A percentile compares a stretch with the other conserved stretches of the same genome.
Evolutionary conservation across 2,329 filamentous ascomycete genomes (phyloP).

Genomic region (Exophiala bonariae): DNA sequence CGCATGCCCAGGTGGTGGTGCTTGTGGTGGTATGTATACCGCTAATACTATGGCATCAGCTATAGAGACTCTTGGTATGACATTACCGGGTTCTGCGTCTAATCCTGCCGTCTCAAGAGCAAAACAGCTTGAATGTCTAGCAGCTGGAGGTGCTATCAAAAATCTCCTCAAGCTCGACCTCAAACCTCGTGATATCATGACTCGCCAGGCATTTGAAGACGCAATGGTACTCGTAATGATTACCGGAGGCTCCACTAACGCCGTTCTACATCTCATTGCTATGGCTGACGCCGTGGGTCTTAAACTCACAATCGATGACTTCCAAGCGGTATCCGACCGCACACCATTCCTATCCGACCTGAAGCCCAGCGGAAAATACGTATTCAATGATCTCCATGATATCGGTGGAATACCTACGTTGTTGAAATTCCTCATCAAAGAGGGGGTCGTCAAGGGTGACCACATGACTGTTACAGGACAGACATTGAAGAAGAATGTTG

Average conservation of each 20-base stretch:
- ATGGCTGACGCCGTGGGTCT: conserved; percentile 80
- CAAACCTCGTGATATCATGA: conserved; percentile 74
- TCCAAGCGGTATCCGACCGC: conserved; percentile 77
- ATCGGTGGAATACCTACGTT: conserved; percentile 60
- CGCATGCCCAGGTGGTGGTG: conserved; percentile 80
- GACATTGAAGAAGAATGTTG: conserved; percentile 59
- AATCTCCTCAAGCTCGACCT: conserved; percentile 75
- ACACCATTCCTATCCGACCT: conserved; percentile 79
- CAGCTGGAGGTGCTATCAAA: conserved; percentile 71
- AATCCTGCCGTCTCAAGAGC: conserved; percentile 72
- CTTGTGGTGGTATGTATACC: conserved; percentile 84
- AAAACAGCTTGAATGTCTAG: conserved; percentile 72
- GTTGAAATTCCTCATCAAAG: conserved; percentile 58
- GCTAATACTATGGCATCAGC: conserved; percentile 76
- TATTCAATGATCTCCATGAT: conserved; percentile 58
- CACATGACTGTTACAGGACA: conserved; percentile 62
- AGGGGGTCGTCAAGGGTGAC: conserved; percentile 60
- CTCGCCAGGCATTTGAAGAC: conserved; percentile 77
- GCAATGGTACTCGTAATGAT: conserved; percentile 83
- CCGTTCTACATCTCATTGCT: conserved; percentile 80
- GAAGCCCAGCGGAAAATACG: conserved; percentile 71
- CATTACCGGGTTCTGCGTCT: conserved; percentile 78
- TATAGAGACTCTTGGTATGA: conserved; percentile 73
- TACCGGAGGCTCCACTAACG: conserved; percentile 82
- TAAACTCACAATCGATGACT: conserved; percentile 81